Evolutionary conservation across 2,329 filamentous ascomycete genomes (phyloP).

Genomic region (Microsporum ferrugineum): DNA sequence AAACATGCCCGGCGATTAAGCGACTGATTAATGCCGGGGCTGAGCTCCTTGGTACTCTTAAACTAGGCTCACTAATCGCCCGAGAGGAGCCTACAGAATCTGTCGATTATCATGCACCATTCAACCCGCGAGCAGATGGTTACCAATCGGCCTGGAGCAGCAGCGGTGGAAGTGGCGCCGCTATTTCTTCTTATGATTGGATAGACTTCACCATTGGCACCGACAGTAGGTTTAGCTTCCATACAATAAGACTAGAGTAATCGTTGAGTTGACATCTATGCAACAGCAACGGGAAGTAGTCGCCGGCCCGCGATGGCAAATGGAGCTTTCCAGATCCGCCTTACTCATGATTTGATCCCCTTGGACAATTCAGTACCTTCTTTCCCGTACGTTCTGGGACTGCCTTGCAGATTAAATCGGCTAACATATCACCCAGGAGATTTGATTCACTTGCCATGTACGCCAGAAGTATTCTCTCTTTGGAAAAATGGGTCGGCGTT

Average conservation of each 20-base stretch:
- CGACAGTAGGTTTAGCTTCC: conserved; percentile 15
- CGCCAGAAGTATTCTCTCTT: background rate
- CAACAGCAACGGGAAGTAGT: background rate
- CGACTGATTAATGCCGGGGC: conserved; percentile 45
- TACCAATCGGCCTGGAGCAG: conserved; percentile 21
- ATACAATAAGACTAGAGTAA: background rate
- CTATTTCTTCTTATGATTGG: conserved; percentile 26
- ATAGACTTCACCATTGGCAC: conserved; percentile 22
- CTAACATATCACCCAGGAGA: background rate
- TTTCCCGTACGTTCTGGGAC: background rate
- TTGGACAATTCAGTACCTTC: background rate
- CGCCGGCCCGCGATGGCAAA: background rate
- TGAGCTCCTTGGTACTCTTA: conserved; percentile 33
- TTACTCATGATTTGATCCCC: background rate
- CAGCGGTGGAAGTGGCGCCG: conserved; percentile 17
- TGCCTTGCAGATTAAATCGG: background rate
- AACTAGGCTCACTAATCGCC: conserved; percentile 27
- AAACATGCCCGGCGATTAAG: conserved; percentile 41
- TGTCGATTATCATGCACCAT: conserved; percentile 29
- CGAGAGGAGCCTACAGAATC: conserved; percentile 22
- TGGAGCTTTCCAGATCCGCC: background rate
- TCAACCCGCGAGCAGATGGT: conserved; percentile 30
- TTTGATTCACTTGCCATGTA: background rate
- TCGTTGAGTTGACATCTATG: background rate
- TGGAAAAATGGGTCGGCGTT: background rate